Evolutionary conservation across 73 alveolate genomes (phyloP).

Genomic region (Paramecium sonneborni): DNA sequence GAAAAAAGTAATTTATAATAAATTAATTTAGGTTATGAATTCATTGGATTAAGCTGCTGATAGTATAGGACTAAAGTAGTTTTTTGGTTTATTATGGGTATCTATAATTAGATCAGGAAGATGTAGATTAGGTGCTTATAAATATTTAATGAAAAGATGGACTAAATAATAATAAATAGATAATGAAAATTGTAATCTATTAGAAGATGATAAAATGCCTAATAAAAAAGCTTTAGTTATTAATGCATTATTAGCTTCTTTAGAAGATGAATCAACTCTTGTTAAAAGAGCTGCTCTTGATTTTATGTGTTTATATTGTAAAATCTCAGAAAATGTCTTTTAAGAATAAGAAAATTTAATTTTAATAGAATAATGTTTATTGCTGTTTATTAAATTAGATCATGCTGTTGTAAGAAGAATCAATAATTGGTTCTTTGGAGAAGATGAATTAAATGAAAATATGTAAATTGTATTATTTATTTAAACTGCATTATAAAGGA

Average conservation of each 20-base stretch:
- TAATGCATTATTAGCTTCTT: conserved; percentile 41
- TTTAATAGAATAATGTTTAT: background rate
- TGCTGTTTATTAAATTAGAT: conserved; percentile 18
- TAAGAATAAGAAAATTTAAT: background rate
- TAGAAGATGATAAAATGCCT: conserved; percentile 11
- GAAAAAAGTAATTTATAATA: background rate
- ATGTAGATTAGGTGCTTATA: conserved; percentile 39
- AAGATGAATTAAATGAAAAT: background rate
- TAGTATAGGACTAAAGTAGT: background rate
- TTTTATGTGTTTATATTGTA: conserved; percentile 29
- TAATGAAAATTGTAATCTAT: background rate
- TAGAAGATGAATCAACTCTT: conserved; percentile 12
- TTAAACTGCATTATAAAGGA: background rate
- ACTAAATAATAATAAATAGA: background rate
- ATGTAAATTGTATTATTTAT: background rate
- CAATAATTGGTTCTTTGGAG: conserved; percentile 38
- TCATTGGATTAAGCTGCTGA: conserved; percentile 36
- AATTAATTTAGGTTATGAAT: background rate
- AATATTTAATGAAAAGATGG: conserved; percentile 48
- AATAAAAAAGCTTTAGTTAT: conserved; percentile 26
- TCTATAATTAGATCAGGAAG: conserved; percentile 28
- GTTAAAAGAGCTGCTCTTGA: conserved; percentile 39
- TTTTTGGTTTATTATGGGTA: conserved; percentile 23
- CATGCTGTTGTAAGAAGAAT: conserved; percentile 47
- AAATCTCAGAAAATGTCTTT: background rate